A percentile compares a stretch with the other conserved stretches of the same genome.
Conservation (phyloP, 192 early-diverging fungal species). For the Dissophora globulifera region DNA sequence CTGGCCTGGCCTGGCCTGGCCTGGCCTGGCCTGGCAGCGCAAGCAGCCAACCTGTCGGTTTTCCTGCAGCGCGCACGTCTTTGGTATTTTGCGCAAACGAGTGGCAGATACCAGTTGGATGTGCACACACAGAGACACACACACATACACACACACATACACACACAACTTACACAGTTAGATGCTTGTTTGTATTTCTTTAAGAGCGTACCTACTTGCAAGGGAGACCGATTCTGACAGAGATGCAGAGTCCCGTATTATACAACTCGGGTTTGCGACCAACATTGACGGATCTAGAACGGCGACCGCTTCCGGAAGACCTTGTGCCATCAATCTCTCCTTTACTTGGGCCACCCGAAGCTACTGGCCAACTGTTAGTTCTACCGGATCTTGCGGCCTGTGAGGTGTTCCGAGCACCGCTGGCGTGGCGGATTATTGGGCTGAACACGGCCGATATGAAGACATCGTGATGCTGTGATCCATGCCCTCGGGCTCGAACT, state of each 20-base stretch:
- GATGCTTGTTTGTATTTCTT: no score
- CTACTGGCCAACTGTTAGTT: not conserved
- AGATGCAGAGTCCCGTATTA: constrained; percentile 56
- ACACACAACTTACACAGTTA: no score
- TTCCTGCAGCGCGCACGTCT: no score
- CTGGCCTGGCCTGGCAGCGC: no score
- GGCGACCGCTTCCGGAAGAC: not conserved
- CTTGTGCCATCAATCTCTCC: constrained; percentile 1
- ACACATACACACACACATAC: no score
- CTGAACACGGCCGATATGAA: no score
- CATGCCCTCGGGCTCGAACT: constrained; percentile 13
- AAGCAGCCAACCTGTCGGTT: no score
- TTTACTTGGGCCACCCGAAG: not conserved
- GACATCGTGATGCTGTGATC: constrained; percentile 1
- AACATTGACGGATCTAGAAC: constrained; percentile 11
- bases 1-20: no score
- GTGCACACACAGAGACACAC: no score
- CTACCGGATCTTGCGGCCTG: not conserved
- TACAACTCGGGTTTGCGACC: constrained; percentile 42
- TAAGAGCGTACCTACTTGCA: constrained; percentile 69
- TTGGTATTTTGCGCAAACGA: no score
- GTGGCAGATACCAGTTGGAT: no score
- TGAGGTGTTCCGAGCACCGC: not conserved
- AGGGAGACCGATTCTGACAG: constrained; percentile 26
- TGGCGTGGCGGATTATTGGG: not conserved